Percentiles rank a stretch among this genome's conserved stretches.
These are phyloP conservation scores for Hemisphaericaspora subhashii DNA, from an alignment of 1,139 yeast species.

Conservation along the genomic window DNA sequence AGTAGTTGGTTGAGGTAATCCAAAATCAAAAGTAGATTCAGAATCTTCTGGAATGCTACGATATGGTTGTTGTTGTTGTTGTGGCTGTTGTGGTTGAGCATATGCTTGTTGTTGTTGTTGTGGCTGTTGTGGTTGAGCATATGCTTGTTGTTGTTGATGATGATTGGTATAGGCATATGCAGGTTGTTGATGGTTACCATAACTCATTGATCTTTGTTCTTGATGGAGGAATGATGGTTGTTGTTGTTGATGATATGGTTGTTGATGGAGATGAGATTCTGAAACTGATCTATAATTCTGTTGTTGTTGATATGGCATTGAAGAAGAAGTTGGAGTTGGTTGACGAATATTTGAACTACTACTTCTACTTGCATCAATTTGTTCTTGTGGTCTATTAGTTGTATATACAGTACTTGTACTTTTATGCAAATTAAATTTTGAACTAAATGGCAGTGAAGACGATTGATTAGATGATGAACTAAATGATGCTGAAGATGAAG, in stretches of 20 bases:
- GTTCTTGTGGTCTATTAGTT: too few relatives aligned
- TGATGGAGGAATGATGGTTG: not conserved
- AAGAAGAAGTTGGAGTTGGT: too few relatives aligned
- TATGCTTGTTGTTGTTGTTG: not conserved
- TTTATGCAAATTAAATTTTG: conserved; percentile 2
- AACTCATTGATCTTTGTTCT: conserved; percentile 1
- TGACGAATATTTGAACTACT: not conserved
- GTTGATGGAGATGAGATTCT: conserved; percentile 1
- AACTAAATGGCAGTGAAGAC: conserved; percentile 5
- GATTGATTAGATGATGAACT: conserved; percentile 4
- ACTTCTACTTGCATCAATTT: not conserved
- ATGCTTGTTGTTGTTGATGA: not conserved
- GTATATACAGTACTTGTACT: conserved; percentile 4
- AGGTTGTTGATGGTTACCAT: conserved; percentile 2
- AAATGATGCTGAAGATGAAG: conserved; percentile 4
- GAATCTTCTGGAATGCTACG: conserved; percentile 1
- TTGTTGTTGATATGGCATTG: not conserved
- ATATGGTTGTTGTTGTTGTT: not conserved
- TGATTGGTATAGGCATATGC: too few relatives aligned
- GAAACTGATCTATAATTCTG: conserved; percentile 1
- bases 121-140: not conserved
- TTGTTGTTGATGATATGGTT: not conserved
- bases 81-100: not conserved
- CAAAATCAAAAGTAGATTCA: conserved; percentile 6
- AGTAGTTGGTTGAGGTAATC: conserved; percentile 4